Conservation (phyloP, 2,329 filamentous ascomycete species). For the Fusarium sp. region DNA sequence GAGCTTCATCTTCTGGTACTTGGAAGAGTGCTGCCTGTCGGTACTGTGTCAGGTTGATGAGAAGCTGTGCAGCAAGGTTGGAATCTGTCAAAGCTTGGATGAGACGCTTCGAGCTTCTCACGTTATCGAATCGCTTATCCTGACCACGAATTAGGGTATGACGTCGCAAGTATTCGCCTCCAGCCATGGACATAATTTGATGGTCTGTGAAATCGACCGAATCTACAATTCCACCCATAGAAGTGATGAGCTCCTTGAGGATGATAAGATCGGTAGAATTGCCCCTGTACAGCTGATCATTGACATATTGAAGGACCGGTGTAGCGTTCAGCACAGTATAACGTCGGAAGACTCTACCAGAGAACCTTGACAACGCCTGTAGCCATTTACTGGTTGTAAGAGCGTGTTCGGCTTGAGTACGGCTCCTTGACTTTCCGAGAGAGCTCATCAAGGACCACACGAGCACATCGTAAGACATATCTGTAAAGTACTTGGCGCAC, state of each 20-base stretch:
- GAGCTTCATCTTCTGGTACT: slow-evolving; percentile 76
- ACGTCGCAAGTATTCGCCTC: slow-evolving; percentile 81
- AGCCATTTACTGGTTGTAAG: slow-evolving; percentile 91
- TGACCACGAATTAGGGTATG: slow-evolving; percentile 84
- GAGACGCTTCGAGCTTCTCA: slow-evolving; percentile 80
- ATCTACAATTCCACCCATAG: slow-evolving; percentile 93
- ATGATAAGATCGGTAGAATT: slow-evolving; percentile 94
- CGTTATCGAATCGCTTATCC: slow-evolving; percentile 83
- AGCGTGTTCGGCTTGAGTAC: slow-evolving; percentile 71
- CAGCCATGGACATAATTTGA: slow-evolving; percentile 89
- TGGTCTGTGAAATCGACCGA: slow-evolving; percentile 89
- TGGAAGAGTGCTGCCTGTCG: slow-evolving; percentile 87
- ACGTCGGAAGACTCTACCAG: slow-evolving; percentile 87
- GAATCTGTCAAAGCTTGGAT: slow-evolving; percentile 83
- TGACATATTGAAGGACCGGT: slow-evolving; percentile 90
- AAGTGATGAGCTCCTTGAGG: slow-evolving; percentile 86
- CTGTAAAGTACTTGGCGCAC: slow-evolving; percentile 93
- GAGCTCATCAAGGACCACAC: slow-evolving; percentile 91
- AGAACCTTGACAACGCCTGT: slow-evolving; percentile 88
- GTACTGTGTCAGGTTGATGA: slow-evolving; percentile 93
- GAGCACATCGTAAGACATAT: slow-evolving; percentile 91
- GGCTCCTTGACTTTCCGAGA: slow-evolving; percentile 71
- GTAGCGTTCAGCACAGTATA: slow-evolving; percentile 86
- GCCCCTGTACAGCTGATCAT: slow-evolving; percentile 81
- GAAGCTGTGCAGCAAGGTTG: slow-evolving; percentile 80